phyloP scores from a whole-genome alignment of 2,329 filamentous ascomycete genomes.

The Penicillium olsonii region DNA sequence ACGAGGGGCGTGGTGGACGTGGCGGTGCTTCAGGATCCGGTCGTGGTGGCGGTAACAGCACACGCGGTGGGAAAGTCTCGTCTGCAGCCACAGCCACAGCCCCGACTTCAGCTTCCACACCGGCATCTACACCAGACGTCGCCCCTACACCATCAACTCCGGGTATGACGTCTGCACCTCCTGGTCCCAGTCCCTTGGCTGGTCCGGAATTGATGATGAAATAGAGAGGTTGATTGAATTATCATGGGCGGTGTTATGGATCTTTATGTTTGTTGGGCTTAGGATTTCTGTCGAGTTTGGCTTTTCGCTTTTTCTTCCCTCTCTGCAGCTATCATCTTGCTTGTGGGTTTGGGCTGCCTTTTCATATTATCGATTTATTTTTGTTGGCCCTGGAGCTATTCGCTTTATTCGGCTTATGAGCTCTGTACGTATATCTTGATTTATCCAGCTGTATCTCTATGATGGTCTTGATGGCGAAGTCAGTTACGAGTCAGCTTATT shows the following conservation, averaged over 20 bases:
- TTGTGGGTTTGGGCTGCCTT: not conserved
- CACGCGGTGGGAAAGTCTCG: conserved; percentile 30
- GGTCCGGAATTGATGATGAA: conserved; percentile 32
- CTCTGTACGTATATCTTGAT: conserved; percentile 5
- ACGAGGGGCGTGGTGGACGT: conserved; percentile 32
- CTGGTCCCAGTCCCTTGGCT: conserved; percentile 2
- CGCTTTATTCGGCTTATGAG: not conserved
- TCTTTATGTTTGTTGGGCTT: conserved; percentile 1
- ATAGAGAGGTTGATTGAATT: conserved; percentile 16
- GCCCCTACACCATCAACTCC: conserved; percentile 26
- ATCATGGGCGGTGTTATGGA: conserved; percentile 6
- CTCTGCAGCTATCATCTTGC: conserved; percentile 5
- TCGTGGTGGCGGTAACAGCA: conserved; percentile 29
- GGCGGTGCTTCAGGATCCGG: conserved; percentile 26
- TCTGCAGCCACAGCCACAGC: conserved; percentile 8
- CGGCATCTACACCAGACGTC: conserved; percentile 21
- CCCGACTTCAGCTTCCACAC: conserved; percentile 19
- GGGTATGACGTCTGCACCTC: conserved; percentile 7
- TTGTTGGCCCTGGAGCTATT: not conserved
- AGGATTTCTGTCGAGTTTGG: conserved; percentile 3
- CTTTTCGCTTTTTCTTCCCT: not conserved
- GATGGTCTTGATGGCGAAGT: not conserved
- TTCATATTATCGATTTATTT: not conserved
- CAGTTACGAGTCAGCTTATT: too few relatives aligned
- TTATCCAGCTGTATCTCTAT: not conserved